Conservation (phyloP, 2,329 filamentous ascomycete species). For the Cordyceps fumosorosea region DNA sequence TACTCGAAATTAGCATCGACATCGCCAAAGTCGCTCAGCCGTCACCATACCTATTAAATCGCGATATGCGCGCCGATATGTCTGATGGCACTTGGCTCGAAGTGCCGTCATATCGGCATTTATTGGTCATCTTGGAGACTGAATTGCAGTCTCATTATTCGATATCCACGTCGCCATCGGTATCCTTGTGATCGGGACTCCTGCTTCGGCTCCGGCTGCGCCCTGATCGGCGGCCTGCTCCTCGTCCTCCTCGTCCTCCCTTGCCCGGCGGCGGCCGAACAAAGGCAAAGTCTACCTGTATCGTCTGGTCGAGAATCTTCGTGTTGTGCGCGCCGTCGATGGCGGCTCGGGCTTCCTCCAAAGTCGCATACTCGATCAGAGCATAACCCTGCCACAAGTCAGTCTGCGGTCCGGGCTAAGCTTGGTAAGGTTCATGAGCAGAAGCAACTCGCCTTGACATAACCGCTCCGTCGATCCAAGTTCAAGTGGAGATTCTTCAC, state of each 20-base stretch:
- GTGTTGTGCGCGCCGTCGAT: conserved; percentile 72
- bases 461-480: conserved; percentile 73
- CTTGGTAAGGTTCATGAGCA: neutral
- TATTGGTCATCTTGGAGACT: neutral
- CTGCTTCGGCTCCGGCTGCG: conserved; percentile 40
- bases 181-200: conserved; percentile 35
- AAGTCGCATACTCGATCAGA: conserved; percentile 75
- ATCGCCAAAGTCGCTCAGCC: neutral
- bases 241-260: conserved; percentile 31
- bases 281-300: conserved; percentile 79
- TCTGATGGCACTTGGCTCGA: conserved; percentile 9
- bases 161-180: conserved; percentile 9
- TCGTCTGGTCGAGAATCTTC: conserved; percentile 74
- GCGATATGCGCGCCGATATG: conserved; percentile 24
- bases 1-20: neutral
- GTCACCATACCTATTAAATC: conserved; percentile 21
- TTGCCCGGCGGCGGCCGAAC: conserved; percentile 65
- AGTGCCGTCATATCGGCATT: conserved; percentile 21
- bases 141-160: conserved; percentile 19
- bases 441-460: conserved; percentile 63
- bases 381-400: conserved; percentile 61
- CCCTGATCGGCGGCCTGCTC: conserved; percentile 33
- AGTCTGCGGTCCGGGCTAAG: neutral
- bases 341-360: conserved; percentile 72
- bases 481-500: conserved; percentile 85